These are phyloP conservation scores for Termitomyces sp. DNA, from an alignment of 768 basidiomycete species.

Conservation along the genomic window DNA sequence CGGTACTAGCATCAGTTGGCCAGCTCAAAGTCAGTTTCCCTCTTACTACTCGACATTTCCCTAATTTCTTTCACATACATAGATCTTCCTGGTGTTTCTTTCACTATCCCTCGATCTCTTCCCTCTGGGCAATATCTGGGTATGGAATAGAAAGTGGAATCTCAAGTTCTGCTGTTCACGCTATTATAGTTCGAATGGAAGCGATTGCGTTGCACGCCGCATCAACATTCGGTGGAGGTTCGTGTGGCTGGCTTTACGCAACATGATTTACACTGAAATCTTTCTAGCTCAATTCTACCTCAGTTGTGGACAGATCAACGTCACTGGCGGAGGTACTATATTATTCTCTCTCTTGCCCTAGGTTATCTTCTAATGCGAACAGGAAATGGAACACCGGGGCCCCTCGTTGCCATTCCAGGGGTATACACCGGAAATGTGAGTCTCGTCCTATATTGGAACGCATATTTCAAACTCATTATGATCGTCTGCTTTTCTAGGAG, in stretches of 20 bases:
- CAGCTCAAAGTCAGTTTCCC: constrained; percentile 30
- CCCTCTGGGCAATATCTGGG: constrained; percentile 32
- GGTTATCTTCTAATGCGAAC: neutral
- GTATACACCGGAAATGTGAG: constrained; percentile 22
- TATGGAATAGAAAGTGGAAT: neutral
- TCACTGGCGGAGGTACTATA: constrained; percentile 30
- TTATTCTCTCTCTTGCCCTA: constrained; percentile 2
- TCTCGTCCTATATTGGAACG: neutral
- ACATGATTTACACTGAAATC: neutral
- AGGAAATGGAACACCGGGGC: constrained; percentile 21
- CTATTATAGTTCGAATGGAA: constrained; percentile 27
- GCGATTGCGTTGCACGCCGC: constrained; percentile 36
- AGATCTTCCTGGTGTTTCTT: constrained; percentile 23
- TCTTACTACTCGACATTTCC: neutral
- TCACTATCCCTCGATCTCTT: constrained; percentile 29
- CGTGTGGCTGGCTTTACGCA: constrained; percentile 11
- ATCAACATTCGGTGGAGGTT: constrained; percentile 28
- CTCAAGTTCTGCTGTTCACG: neutral
- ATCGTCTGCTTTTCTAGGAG: constrained; percentile 7
- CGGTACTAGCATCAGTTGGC: constrained; percentile 40
- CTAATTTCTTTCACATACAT: neutral
- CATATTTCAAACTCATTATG: neutral
- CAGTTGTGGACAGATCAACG: constrained; percentile 35
- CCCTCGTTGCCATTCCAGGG: constrained; percentile 23
- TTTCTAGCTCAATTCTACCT: constrained; percentile 27